Base-by-base conservation (phyloP, 495 filamentous ascomycete species). In the Melanomma pulvis-pyrius region DNA sequence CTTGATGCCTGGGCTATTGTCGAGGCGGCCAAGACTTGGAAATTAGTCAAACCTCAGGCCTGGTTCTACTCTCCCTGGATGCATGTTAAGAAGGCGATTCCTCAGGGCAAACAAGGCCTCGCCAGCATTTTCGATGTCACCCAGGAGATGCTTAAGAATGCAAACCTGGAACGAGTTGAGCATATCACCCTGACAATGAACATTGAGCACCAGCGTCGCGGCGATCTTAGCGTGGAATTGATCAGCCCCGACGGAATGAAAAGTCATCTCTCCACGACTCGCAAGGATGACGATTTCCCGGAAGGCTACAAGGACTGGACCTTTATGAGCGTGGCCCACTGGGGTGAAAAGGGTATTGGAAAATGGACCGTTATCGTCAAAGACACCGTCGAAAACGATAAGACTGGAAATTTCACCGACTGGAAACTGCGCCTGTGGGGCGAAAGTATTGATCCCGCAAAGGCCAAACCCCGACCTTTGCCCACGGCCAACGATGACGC, bases 171-270 rank as follows among this genome's bases (percentile, higher is more conserved):
- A 71, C 83, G 87, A 11, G 68, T 98, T 19, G 94, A 98, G 77
- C 94, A 98, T 79, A 89, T 98, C 60, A 97, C 93, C 34, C 88
- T 98, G 49, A 98, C 93, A 1, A 98, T 98, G 93, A 98, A 98
- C 71, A 82, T 97, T 48, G 82, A 87, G 58, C 94, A 98, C 68
- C 87, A 84, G 8, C 86, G 87, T 59, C 89, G 94, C 65, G 94
- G 94, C 21, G 94, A 98, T 75, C 75, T 98, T 34, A 96, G 90
- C 73, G 94, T 97, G 55, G 94, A 98, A 73, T 77, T 98, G 34
- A 87, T 91, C 70, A 94, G 91, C 62, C 94, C 94, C 0, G 81
- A 85, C 53, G 90, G 91, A 22, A 75, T 97, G 44, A 78, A 93
- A 60, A 96, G 90, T 74, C 88, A 97, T 69, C 85, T 98, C 36